Evolutionary conservation across 2,329 filamentous ascomycete genomes (phyloP).

Genomic region (Aureobasidium sp.): DNA sequence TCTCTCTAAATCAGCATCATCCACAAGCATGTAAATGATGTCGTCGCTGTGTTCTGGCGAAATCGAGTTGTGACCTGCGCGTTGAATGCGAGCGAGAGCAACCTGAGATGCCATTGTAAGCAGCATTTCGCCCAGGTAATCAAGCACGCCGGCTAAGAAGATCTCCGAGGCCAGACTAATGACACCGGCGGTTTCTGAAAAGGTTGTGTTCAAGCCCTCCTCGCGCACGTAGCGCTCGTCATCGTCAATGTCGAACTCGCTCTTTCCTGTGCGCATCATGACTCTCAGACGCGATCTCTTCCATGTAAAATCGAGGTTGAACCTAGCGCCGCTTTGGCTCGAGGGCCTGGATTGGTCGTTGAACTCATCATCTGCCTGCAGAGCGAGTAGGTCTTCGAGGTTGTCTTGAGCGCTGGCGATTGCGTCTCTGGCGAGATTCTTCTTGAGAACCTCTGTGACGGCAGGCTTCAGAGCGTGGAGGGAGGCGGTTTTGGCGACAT

Average conservation of each 20-base stretch:
- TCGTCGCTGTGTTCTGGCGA: slow-evolving; percentile 6
- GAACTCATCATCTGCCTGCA: slow-evolving; percentile 75
- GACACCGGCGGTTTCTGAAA: slow-evolving; percentile 50
- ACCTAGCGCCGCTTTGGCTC: slow-evolving; percentile 55
- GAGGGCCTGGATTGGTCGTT: slow-evolving; percentile 47
- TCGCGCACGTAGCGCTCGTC: slow-evolving; percentile 90
- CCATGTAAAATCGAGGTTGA: slow-evolving; percentile 95
- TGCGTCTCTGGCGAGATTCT: slow-evolving; percentile 86
- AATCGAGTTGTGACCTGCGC: slow-evolving; percentile 32
- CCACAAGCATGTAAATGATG: slow-evolving; percentile 70
- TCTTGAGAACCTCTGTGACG: slow-evolving; percentile 87
- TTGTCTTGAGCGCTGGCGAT: slow-evolving; percentile 88
- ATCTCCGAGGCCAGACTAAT: slow-evolving; percentile 94
- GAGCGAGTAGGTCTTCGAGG: slow-evolving; percentile 86
- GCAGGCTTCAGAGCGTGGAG: slow-evolving; percentile 81
- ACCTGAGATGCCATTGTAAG: slow-evolving; percentile 89
- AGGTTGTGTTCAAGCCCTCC: slow-evolving; percentile 73
- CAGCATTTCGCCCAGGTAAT: slow-evolving; percentile 93
- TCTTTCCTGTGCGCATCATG: slow-evolving; percentile 98
- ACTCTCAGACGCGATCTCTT: slow-evolving; percentile 92
- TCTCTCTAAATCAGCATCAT: slow-evolving; percentile 93
- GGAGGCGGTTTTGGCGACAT: slow-evolving; percentile 79
- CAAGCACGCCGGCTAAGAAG: slow-evolving; percentile 94
- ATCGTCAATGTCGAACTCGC: slow-evolving; percentile 98
- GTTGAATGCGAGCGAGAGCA: slow-evolving; percentile 70